Evolutionary conservation across 495 filamentous ascomycete genomes (phyloP).

Genomic region (Neurospora africana): DNA sequence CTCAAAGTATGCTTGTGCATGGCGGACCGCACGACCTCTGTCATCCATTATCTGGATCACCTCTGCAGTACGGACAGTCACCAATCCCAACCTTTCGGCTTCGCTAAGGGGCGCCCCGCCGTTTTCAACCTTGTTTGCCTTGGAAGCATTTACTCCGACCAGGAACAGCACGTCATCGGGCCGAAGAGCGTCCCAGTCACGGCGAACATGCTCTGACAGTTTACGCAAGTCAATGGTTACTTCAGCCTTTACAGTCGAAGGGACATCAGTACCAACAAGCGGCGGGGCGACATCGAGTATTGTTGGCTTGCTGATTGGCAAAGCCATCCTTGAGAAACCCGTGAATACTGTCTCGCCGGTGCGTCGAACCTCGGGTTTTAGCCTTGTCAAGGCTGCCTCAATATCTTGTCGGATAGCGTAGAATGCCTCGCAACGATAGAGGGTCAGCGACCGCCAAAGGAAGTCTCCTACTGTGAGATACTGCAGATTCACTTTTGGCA

Average conservation of each 20-base stretch:
- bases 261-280: constrained; percentile 73
- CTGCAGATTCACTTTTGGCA: constrained; percentile 92
- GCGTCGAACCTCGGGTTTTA: constrained; percentile 58
- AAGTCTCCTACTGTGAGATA: constrained; percentile 95
- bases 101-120: constrained; percentile 40
- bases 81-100: constrained; percentile 52
- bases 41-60: constrained; percentile 84
- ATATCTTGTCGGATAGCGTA: constrained; percentile 90
- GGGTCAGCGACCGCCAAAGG: constrained; percentile 80
- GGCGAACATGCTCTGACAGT: constrained; percentile 59
- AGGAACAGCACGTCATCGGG: constrained; percentile 88
- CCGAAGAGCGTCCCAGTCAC: constrained; percentile 86
- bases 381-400: constrained; percentile 65
- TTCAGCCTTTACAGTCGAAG: constrained; percentile 79
- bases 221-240: constrained; percentile 78
- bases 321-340: constrained; percentile 85
- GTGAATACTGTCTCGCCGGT: constrained; percentile 60
- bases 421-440: constrained; percentile 86
- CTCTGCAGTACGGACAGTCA: constrained; percentile 69
- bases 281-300: constrained; percentile 80
- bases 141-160: constrained; percentile 55
- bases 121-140: constrained; percentile 43
- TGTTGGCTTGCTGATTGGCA: constrained; percentile 75
- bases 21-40: constrained; percentile 64
- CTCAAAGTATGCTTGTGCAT: constrained; percentile 36